Conservation (phyloP, 208 protist species). For the Herpetomonas tarakana region DNA sequence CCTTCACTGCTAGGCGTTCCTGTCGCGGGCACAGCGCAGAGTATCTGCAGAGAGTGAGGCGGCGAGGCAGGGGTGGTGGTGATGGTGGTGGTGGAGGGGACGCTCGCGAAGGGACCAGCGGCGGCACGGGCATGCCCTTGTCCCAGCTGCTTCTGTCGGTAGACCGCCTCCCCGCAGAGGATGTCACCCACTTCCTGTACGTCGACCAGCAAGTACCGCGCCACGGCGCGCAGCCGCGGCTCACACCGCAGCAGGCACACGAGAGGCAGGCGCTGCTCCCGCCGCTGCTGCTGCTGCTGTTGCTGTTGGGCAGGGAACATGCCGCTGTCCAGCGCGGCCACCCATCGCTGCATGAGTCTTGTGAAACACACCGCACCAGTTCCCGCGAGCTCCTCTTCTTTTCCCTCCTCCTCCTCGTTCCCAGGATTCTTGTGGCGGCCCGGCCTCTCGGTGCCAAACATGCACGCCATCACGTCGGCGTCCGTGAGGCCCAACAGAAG, state of each 20-base stretch:
- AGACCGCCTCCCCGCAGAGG: neutral
- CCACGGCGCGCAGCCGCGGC: conserved; percentile 5
- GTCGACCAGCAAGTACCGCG: conserved; percentile 25
- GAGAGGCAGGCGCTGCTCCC: neutral
- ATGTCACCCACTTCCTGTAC: conserved; percentile 19
- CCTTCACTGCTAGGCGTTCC: too few relatives aligned
- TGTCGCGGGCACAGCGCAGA: too few relatives aligned
- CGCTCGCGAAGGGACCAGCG: too few relatives aligned
- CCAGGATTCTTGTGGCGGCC: neutral
- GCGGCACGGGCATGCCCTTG: too few relatives aligned
- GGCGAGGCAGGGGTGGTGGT: too few relatives aligned
- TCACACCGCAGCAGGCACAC: conserved; percentile 1
- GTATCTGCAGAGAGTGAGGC: too few relatives aligned
- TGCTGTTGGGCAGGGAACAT: neutral
- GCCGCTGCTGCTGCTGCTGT: neutral
- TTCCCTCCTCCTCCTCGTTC: neutral
- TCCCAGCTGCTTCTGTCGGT: neutral
- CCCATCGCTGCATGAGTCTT: conserved; percentile 5
- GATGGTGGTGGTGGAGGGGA: too few relatives aligned
- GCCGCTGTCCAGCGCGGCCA: neutral
- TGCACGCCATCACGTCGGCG: neutral
- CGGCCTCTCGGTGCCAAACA: too few relatives aligned
- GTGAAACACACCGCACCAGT: too few relatives aligned
- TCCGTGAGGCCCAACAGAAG: neutral
- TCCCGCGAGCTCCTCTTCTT: too few relatives aligned